Evolutionary conservation across 2,329 filamentous ascomycete genomes (phyloP).

Genomic region (Ilyonectria sp.): DNA sequence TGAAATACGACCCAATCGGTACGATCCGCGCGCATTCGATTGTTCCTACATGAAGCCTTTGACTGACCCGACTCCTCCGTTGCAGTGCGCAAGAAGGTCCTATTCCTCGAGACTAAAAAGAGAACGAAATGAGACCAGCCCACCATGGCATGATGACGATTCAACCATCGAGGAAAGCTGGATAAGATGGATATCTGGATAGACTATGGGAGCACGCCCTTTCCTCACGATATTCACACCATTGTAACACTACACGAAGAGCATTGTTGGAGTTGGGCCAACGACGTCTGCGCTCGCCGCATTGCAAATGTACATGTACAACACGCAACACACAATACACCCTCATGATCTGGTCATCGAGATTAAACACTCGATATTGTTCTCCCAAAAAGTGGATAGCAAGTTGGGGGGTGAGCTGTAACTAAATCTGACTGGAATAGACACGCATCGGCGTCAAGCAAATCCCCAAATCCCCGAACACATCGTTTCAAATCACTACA

Average conservation of each 20-base stretch:
- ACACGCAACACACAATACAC: constrained; percentile 37
- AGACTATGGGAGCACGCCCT: constrained; percentile 26
- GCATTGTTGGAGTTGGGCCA: constrained; percentile 51
- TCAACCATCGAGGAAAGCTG: constrained; percentile 23
- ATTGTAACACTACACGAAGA: constrained; percentile 51
- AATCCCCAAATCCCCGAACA: not conserved
- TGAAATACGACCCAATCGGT: constrained; percentile 99
- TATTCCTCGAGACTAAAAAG: constrained; percentile 95
- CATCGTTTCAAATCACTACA: not conserved
- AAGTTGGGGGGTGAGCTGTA: not conserved
- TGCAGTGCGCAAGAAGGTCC: constrained; percentile 91
- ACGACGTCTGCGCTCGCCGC: constrained; percentile 35
- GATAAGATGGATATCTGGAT: constrained; percentile 21
- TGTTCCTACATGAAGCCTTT: not conserved
- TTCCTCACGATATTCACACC: constrained; percentile 27
- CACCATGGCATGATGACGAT: constrained; percentile 32
- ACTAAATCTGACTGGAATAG: constrained; percentile 1
- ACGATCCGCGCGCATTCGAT: constrained; percentile 46
- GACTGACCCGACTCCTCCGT: constrained; percentile 10
- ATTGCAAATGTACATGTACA: constrained; percentile 47
- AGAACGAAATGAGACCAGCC: constrained; percentile 68
- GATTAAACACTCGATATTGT: not conserved
- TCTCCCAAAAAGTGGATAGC: not conserved
- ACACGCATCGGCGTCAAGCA: not conserved
- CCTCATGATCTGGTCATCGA: constrained; percentile 15